A percentile compares a stretch with the other conserved stretches of the same genome.
Conservation (phyloP, 2,329 filamentous ascomycete species). For the Hymenoscyphus occultus region DNA sequence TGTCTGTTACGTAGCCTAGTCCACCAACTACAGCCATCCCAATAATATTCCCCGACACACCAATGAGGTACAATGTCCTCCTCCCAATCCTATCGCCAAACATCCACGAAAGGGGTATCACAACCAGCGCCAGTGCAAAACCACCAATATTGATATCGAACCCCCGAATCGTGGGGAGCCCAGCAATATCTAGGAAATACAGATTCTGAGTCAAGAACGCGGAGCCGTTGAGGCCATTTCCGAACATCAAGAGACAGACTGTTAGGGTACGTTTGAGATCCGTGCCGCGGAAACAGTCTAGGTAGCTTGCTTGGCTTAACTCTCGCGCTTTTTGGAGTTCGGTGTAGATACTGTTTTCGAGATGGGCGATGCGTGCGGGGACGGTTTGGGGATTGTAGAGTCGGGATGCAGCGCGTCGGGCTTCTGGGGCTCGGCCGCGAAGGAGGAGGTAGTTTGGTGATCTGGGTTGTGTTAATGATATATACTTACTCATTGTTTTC, state of each 20-base stretch:
- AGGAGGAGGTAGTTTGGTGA: slow-evolving; percentile 25
- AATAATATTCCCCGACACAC: slow-evolving; percentile 20
- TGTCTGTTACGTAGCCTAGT: slow-evolving; percentile 15
- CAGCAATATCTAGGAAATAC: slow-evolving; percentile 24
- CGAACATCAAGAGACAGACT: slow-evolving; percentile 37
- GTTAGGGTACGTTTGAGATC: slow-evolving; percentile 40
- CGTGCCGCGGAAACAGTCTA: slow-evolving; percentile 38
- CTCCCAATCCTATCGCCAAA: slow-evolving; percentile 36
- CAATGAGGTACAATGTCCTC: slow-evolving; percentile 36
- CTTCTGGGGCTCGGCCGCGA: slow-evolving; percentile 10
- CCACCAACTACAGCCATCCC: slow-evolving; percentile 21
- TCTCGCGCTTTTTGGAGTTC: slow-evolving; percentile 11
- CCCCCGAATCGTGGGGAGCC: slow-evolving; percentile 19
- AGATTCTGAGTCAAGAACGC: slow-evolving; percentile 27
- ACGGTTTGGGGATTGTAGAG: slow-evolving; percentile 17
- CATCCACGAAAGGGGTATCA: slow-evolving; percentile 16
- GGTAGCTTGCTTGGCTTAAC: slow-evolving; percentile 24
- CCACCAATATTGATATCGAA: slow-evolving; percentile 18
- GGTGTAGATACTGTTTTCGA: slow-evolving; percentile 14
- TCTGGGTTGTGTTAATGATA: slow-evolving; percentile 8
- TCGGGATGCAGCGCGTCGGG: slow-evolving; percentile 13
- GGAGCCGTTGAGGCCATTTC: slow-evolving; percentile 37
- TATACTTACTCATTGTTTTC: background rate
- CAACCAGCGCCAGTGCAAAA: slow-evolving; percentile 14
- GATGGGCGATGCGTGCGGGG: slow-evolving; percentile 19